Conservation (phyloP, 2,329 filamentous ascomycete genomes). For the Magnaporthiopsis rhizophila region DNA sequence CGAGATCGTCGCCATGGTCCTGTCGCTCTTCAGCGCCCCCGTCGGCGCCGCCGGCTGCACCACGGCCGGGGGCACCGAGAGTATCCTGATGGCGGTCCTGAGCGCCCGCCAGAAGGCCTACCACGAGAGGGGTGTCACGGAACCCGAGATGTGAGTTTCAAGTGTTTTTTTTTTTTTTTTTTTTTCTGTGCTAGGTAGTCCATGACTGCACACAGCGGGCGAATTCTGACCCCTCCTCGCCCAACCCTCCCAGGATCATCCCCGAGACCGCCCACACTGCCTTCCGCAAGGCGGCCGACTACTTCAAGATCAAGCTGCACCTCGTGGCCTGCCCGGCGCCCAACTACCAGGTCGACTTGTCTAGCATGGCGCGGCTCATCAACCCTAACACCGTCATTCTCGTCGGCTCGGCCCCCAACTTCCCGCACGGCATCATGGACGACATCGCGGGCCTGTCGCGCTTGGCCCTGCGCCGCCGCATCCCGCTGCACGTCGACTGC, state of each 20-base stretch:
- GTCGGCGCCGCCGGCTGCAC: constrained; percentile 78
- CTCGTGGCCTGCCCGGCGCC: constrained; percentile 81
- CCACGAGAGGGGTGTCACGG: constrained; percentile 74
- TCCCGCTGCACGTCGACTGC: constrained; percentile 94
- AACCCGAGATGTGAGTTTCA: constrained; percentile 78
- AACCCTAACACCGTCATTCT: constrained; percentile 92
- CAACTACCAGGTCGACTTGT: constrained; percentile 73
- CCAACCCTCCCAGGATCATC: constrained; percentile 57
- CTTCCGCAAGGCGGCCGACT: constrained; percentile 89
- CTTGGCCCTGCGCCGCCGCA: constrained; percentile 67
- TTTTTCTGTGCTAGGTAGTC: no score
- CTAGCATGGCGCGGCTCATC: constrained; percentile 72
- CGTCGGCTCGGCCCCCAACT: constrained; percentile 93
- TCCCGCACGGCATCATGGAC: constrained; percentile 96
- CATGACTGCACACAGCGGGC: neutral
- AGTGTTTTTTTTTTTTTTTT: neutral
- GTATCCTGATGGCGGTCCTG: constrained; percentile 91
- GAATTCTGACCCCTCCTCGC: neutral
- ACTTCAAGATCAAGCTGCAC: constrained; percentile 95
- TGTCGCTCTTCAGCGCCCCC: constrained; percentile 83
- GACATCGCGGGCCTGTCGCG: constrained; percentile 81
- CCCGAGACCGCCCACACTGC: constrained; percentile 93
- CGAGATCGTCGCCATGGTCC: constrained; percentile 92
- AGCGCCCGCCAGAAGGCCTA: constrained; percentile 85
- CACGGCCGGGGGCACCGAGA: constrained; percentile 90